phyloP scores from a whole-genome alignment of 2,329 filamentous ascomycete genomes.

The Apiospora phragmitis region DNA sequence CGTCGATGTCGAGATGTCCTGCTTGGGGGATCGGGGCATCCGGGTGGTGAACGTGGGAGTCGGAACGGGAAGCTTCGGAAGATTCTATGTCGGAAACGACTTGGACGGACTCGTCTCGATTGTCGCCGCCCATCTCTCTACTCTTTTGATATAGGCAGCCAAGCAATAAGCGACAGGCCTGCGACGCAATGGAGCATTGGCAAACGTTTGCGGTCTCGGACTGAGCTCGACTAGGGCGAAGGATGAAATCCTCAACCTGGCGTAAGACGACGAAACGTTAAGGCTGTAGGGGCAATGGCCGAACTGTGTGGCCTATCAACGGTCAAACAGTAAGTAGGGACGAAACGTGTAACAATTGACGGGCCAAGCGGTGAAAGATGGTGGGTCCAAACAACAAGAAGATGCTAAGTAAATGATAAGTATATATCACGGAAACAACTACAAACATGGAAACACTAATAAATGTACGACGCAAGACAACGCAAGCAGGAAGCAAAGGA shows the following conservation, averaged over 20 bases:
- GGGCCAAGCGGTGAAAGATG: not conserved
- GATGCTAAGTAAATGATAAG: not conserved
- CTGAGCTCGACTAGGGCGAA: constrained; percentile 2
- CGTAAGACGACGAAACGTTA: not conserved
- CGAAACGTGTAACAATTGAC: not conserved
- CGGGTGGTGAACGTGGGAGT: constrained; percentile 20
- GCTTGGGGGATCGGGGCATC: constrained; percentile 30
- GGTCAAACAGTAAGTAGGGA: not conserved
- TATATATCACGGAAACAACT: not conserved
- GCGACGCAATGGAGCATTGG: not conserved
- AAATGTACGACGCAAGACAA: not conserved
- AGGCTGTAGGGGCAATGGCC: not conserved
- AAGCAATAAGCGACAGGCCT: not conserved
- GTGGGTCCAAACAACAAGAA: not conserved
- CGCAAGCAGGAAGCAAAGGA: not conserved
- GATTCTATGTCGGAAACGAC: constrained; percentile 26
- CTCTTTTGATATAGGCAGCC: not conserved
- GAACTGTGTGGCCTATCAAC: not conserved
- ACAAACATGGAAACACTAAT: not conserved
- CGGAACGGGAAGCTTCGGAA: constrained; percentile 20
- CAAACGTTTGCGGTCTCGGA: not conserved
- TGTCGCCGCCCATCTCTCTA: constrained; percentile 15
- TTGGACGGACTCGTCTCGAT: constrained; percentile 19
- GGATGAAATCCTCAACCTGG: not conserved
- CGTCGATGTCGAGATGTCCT: constrained; percentile 46